Percentiles rank a stretch among this genome's conserved stretches.
These are phyloP conservation scores for Boechera divaricarpa DNA, from an alignment of 345 rosid genomes.

Conservation along the genomic window DNA sequence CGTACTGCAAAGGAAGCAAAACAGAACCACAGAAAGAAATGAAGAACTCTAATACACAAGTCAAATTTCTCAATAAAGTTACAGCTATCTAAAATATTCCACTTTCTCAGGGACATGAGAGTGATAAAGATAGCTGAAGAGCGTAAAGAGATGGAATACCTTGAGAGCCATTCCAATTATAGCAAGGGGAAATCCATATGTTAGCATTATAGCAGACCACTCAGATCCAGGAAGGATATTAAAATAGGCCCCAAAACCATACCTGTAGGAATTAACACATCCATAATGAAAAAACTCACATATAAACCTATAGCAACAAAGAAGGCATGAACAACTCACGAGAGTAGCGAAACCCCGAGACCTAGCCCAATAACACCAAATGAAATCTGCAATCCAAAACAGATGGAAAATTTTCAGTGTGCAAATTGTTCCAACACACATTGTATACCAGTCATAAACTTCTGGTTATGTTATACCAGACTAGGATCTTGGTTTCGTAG, in stretches of 20 bases:
- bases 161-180: constrained; percentile 98
- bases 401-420: neutral
- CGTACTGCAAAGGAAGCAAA: constrained; percentile 65
- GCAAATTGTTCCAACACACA: neutral
- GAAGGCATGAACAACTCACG: constrained; percentile 59
- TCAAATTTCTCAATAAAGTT: neutral
- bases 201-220: constrained; percentile 95
- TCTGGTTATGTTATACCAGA: neutral
- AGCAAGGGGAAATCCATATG: constrained; percentile 97
- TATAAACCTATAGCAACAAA: constrained; percentile 4
- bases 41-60: constrained; percentile 5
- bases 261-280: constrained; percentile 52
- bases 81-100: neutral
- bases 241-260: constrained; percentile 95
- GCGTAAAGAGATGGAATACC: constrained; percentile 52
- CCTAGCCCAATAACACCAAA: constrained; percentile 92
- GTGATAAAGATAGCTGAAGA: neutral
- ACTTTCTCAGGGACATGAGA: constrained; percentile 8
- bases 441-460: neutral
- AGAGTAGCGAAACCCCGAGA: constrained; percentile 74
- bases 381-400: constrained; percentile 65
- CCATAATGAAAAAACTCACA: constrained; percentile 4
- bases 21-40: neutral
- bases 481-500: too few relatives aligned
- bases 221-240: constrained; percentile 95